phyloP scores from a whole-genome alignment of 106 monocot species.

The Phalaenopsis equestris region DNA sequence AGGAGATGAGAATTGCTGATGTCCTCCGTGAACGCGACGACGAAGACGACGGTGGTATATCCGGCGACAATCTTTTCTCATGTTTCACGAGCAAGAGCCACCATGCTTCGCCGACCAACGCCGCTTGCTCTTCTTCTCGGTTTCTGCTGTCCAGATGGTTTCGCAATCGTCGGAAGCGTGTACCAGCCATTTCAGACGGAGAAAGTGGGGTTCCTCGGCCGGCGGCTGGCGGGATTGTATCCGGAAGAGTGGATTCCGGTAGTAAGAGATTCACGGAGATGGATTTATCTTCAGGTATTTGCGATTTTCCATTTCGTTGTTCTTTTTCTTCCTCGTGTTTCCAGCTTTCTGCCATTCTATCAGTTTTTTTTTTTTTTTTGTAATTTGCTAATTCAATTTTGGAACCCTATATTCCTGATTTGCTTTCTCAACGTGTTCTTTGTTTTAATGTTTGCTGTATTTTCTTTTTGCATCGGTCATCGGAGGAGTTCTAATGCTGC shows the following conservation, averaged over 20 bases:
- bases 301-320: background rate
- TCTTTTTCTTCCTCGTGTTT: background rate
- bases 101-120: background rate
- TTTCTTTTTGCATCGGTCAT: background rate
- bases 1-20: constrained; percentile 6
- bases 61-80: background rate
- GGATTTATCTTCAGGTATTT: background rate
- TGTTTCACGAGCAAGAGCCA: background rate
- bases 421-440: background rate
- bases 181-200: background rate
- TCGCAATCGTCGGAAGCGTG: background rate
- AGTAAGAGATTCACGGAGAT: background rate
- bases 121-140: background rate
- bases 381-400: background rate
- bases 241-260: background rate
- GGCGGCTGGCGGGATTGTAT: background rate
- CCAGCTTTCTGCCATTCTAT: background rate
- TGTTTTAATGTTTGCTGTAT: background rate
- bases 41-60: background rate
- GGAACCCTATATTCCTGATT: background rate
- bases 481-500: background rate
- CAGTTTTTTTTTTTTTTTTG: background rate
- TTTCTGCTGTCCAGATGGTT: constrained; percentile 2
- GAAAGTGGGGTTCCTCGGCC: background rate
- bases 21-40: constrained; percentile 3